phyloP scores from a whole-genome alignment of 148 eudicot genomes.

The Rhododendron griersonianum region DNA sequence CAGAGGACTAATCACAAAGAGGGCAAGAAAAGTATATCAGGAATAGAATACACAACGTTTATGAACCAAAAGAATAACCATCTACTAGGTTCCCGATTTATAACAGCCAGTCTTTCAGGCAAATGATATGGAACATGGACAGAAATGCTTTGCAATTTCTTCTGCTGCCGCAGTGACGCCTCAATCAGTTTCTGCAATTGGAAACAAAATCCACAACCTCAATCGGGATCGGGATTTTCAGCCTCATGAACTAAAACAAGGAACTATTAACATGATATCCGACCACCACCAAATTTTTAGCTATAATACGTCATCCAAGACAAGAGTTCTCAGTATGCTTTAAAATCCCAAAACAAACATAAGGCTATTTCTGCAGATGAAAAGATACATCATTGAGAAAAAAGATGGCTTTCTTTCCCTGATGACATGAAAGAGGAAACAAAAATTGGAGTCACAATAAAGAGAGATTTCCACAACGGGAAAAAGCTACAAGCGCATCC shows the following conservation, averaged over 20 bases:
- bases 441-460: not conserved
- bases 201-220: conserved; percentile 7
- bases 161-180: conserved; percentile 67
- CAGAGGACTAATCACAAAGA: not conserved
- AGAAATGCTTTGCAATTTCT: conserved; percentile 67
- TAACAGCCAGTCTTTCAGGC: conserved; percentile 26
- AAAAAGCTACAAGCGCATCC: not conserved
- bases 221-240: not conserved
- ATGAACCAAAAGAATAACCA: conserved; percentile 27
- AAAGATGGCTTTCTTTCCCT: not conserved
- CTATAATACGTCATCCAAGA: not conserved
- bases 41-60: not conserved
- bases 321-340: not conserved
- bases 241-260: not conserved
- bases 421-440: not conserved
- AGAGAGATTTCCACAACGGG: not conserved
- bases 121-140: conserved; percentile 50
- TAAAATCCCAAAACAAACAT: not conserved
- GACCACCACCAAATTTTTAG: not conserved
- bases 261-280: not conserved
- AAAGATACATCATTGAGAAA: not conserved
- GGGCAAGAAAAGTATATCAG: not conserved
- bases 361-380: not conserved
- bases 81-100: conserved; percentile 29
- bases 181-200: conserved; percentile 69